A percentile compares a stretch with the other conserved stretches of the same genome.
These are phyloP conservation scores for Solanum hybrid DNA, from an alignment of 305 asterid genomes.

Conservation along the genomic window DNA sequence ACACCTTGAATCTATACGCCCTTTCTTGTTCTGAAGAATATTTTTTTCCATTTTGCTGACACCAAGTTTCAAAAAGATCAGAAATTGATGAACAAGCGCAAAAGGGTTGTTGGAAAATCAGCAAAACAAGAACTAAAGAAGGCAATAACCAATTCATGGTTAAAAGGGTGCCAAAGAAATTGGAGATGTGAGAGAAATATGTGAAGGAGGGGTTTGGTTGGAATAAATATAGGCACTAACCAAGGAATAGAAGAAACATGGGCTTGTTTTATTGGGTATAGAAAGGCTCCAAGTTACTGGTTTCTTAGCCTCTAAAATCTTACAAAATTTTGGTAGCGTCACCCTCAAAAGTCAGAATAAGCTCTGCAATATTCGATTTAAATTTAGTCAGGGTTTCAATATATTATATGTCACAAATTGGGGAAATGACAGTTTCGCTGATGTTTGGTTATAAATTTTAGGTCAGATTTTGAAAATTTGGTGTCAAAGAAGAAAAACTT, in stretches of 20 bases:
- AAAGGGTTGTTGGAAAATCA: slow-evolving; percentile 22
- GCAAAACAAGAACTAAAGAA: slow-evolving; percentile 18
- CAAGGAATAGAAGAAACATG: slow-evolving; percentile 15
- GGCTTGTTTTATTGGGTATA: slow-evolving; percentile 16
- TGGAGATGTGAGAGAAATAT: background rate
- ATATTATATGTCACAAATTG: background rate
- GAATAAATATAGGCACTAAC: background rate
- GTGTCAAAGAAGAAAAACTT: background rate
- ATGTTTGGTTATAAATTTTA: background rate
- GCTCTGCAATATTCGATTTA: rapidly evolving
- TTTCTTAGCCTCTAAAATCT: background rate
- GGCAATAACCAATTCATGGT: slow-evolving; percentile 37
- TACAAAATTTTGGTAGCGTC: background rate
- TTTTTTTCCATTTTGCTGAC: slow-evolving; percentile 42
- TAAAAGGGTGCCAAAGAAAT: background rate
- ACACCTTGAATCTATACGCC: slow-evolving; percentile 40
- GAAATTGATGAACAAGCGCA: slow-evolving; percentile 39
- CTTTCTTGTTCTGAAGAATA: slow-evolving; percentile 63
- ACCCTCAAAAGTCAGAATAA: background rate
- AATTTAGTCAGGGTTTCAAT: rapidly evolving
- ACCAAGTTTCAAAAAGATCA: slow-evolving; percentile 63
- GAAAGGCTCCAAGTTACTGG: background rate
- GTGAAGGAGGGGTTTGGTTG: background rate
- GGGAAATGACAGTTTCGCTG: background rate
- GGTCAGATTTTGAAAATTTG: background rate